Evolutionary conservation across 106 monocot species (phyloP).

Genomic region (Narthecium ossifragum): DNA sequence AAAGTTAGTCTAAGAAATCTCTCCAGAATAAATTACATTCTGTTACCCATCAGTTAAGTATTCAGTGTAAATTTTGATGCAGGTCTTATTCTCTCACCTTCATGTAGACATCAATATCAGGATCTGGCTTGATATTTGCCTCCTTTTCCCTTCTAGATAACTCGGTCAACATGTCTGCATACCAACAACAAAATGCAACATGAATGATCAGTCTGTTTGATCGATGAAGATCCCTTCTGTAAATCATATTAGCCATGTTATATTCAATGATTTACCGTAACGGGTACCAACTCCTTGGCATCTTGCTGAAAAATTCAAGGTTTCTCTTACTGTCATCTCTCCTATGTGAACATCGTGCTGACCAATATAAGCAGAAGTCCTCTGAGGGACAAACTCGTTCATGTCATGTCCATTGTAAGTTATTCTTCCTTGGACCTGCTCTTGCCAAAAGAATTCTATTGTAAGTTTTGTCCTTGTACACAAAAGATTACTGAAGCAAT

Average conservation of each 20-base stretch:
- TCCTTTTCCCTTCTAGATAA: constrained; percentile 41
- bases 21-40: too few relatives aligned
- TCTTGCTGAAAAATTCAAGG: constrained; percentile 40
- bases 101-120: constrained; percentile 45
- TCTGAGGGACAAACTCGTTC: constrained; percentile 41
- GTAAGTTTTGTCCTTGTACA: background rate
- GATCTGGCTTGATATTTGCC: constrained; percentile 41
- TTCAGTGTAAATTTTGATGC: too few relatives aligned
- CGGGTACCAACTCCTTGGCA: constrained; percentile 38
- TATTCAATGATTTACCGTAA: constrained; percentile 23
- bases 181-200: background rate
- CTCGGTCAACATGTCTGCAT: constrained; percentile 34
- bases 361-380: constrained; percentile 45
- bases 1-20: too few relatives aligned
- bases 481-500: too few relatives aligned
- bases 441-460: background rate
- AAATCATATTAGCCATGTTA: too few relatives aligned
- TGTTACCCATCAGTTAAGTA: too few relatives aligned
- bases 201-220: background rate
- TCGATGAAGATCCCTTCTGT: too few relatives aligned
- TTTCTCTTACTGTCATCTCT: constrained; percentile 49
- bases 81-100: constrained; percentile 18
- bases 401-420: constrained; percentile 58
- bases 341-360: constrained; percentile 39
- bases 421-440: constrained; percentile 27